Conservation (phyloP, 805 yeast genomes). For the Metschnikowia sp. region DNA sequence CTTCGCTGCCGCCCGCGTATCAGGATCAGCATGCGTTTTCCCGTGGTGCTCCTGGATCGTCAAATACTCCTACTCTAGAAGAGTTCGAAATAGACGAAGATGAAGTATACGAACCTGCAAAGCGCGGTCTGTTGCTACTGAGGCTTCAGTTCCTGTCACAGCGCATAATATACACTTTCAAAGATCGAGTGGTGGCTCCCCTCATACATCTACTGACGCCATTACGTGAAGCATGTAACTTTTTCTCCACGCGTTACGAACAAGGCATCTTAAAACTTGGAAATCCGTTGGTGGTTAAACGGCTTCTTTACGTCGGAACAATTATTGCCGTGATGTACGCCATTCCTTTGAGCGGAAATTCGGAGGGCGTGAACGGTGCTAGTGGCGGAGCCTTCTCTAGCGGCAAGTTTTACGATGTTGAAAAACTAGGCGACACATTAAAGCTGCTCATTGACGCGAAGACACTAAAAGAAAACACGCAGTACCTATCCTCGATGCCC, state of each 20-base stretch:
- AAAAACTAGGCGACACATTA: conserved; percentile 47
- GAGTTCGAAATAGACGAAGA: conserved; percentile 39
- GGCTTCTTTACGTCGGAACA: conserved; percentile 67
- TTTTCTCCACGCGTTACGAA: conserved; percentile 49
- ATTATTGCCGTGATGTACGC: conserved; percentile 58
- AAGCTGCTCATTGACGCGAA: conserved; percentile 49
- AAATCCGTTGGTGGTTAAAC: conserved; percentile 77
- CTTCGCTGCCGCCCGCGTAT: conserved; percentile 12
- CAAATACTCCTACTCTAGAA: conserved; percentile 18
- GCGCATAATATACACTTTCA: conserved; percentile 35
- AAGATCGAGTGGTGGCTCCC: conserved; percentile 38
- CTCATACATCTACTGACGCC: conserved; percentile 48
- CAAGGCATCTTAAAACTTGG: conserved; percentile 62
- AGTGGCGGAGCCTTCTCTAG: conserved; percentile 39
- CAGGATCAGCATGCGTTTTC: conserved; percentile 1
- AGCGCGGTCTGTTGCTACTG: conserved; percentile 23
- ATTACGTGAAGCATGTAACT: conserved; percentile 45
- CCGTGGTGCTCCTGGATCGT: not conserved
- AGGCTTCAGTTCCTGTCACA: conserved; percentile 39
- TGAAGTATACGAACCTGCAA: conserved; percentile 17
- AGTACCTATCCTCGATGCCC: conserved; percentile 75
- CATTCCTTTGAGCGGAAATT: conserved; percentile 54
- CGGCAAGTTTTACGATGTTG: conserved; percentile 65
- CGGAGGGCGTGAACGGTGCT: conserved; percentile 36
- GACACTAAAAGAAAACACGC: conserved; percentile 60